Conservation (phyloP, 1,284 basidiomycete genomes). For the Amylostereum areolatum region DNA sequence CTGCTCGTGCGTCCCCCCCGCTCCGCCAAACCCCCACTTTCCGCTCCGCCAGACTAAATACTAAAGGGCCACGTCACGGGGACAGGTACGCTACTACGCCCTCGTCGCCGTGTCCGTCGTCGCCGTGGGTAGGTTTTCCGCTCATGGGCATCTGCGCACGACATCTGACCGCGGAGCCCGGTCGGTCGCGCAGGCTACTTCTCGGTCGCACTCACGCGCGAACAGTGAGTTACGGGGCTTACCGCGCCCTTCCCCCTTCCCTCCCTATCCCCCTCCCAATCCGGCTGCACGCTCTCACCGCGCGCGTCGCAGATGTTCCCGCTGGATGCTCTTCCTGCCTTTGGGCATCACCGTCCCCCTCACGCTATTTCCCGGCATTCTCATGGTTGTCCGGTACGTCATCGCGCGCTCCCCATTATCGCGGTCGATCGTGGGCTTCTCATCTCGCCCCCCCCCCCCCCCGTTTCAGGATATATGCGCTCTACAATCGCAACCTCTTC, state of each 20-base stretch:
- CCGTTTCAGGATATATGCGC: constrained; percentile 11
- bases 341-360: constrained; percentile 13
- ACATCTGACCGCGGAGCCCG: not conserved
- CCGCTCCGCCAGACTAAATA: no score
- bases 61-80: no score
- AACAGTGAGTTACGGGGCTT: constrained; percentile 6
- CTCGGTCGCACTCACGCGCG: constrained; percentile 12
- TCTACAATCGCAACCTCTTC: constrained; percentile 12
- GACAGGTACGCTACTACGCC: constrained; percentile 13
- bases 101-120: constrained; percentile 10
- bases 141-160: not conserved
- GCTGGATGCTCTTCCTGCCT: constrained; percentile 1
- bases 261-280: not conserved
- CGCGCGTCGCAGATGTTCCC: not conserved
- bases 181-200: constrained; percentile 8
- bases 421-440: not conserved
- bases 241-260: no score
- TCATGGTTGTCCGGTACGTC: constrained; percentile 14
- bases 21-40: not conserved
- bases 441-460: not conserved
- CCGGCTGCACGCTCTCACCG: no score
- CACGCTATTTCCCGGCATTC: constrained; percentile 11
- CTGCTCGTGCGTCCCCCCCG: constrained; percentile 5
- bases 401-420: not conserved
- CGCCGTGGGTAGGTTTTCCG: constrained; percentile 8